phyloP scores from a whole-genome alignment of 495 filamentous ascomycete genomes.

The Trypethelium eluteriae region DNA sequence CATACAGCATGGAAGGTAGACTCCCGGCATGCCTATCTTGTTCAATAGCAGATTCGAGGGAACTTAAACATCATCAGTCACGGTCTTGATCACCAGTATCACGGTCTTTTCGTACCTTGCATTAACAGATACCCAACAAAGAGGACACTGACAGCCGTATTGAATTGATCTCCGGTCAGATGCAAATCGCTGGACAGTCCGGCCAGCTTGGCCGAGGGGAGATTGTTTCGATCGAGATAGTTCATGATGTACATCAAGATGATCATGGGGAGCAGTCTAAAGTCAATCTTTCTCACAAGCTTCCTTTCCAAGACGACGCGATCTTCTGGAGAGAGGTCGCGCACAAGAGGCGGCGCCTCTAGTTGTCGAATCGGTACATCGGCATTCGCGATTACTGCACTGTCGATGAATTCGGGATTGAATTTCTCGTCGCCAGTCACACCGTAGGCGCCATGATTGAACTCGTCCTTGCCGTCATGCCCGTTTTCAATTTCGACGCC shows the following conservation, averaged over 20 bases:
- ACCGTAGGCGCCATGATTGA: not conserved
- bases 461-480: slow-evolving; percentile 1
- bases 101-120: not conserved
- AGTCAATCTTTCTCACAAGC: slow-evolving; percentile 16
- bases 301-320: not conserved
- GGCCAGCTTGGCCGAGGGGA: slow-evolving; percentile 18
- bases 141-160: slow-evolving; percentile 18
- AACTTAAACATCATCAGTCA: slow-evolving; percentile 12
- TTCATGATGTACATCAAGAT: slow-evolving; percentile 20
- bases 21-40: slow-evolving; percentile 36
- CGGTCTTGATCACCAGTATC: not conserved
- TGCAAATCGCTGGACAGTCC: slow-evolving; percentile 17
- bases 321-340: slow-evolving; percentile 10
- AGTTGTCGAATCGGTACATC: slow-evolving; percentile 3
- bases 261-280: slow-evolving; percentile 11
- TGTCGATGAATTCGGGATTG: slow-evolving; percentile 3
- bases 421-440: slow-evolving; percentile 14
- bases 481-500: not conserved
- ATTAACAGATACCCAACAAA: slow-evolving; percentile 19
- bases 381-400: slow-evolving; percentile 7
- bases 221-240: slow-evolving; percentile 22
- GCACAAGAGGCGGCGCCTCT: slow-evolving; percentile 13
- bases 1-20: slow-evolving; percentile 39
- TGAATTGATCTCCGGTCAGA: slow-evolving; percentile 17
- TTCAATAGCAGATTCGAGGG: slow-evolving; percentile 16